A percentile compares a stretch with the other conserved stretches of the same genome.
Conservation (phyloP, 2,329 filamentous ascomycete genomes). For the Diplodia mutila region DNA sequence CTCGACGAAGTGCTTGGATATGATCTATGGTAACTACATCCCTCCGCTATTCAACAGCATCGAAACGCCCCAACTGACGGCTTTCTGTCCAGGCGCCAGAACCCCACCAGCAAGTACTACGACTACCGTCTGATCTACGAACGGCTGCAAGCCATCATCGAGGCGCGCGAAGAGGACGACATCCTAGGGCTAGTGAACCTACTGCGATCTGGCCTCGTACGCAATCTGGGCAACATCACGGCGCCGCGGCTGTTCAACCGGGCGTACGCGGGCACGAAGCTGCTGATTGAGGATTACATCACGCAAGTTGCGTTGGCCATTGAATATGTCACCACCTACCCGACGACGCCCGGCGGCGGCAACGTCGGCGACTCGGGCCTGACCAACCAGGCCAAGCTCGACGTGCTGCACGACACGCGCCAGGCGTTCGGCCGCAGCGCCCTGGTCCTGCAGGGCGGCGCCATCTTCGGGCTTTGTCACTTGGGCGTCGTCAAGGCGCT, state of each 20-base stretch:
- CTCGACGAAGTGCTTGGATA: constrained; percentile 82
- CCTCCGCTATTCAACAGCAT: not conserved
- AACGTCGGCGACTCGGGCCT: constrained; percentile 55
- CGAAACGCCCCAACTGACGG: too few species aligned
- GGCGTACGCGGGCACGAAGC: constrained; percentile 86
- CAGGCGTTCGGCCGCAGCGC: constrained; percentile 87
- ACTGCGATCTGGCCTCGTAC: constrained; percentile 73
- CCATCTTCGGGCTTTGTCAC: constrained; percentile 89
- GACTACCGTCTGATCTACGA: constrained; percentile 84
- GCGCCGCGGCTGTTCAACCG: constrained; percentile 79
- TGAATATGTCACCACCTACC: constrained; percentile 71
- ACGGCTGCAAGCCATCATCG: constrained; percentile 71
- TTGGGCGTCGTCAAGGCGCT: constrained; percentile 88
- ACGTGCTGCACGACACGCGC: constrained; percentile 83
- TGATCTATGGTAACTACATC: constrained; percentile 69
- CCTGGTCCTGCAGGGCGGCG: constrained; percentile 84
- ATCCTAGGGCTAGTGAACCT: constrained; percentile 76
- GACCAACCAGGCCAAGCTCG: constrained; percentile 77
- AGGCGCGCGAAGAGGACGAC: constrained; percentile 71
- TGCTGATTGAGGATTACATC: constrained; percentile 89
- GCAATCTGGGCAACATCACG: constrained; percentile 91
- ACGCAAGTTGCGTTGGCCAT: constrained; percentile 81
- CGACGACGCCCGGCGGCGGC: constrained; percentile 55
- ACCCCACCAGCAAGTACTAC: constrained; percentile 78
- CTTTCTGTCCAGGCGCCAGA: constrained; percentile 67